Percentiles rank a stretch among this genome's conserved stretches.
phyloP scores from a whole-genome alignment of 805 yeast genomes.

The Starmera pachycereana region DNA sequence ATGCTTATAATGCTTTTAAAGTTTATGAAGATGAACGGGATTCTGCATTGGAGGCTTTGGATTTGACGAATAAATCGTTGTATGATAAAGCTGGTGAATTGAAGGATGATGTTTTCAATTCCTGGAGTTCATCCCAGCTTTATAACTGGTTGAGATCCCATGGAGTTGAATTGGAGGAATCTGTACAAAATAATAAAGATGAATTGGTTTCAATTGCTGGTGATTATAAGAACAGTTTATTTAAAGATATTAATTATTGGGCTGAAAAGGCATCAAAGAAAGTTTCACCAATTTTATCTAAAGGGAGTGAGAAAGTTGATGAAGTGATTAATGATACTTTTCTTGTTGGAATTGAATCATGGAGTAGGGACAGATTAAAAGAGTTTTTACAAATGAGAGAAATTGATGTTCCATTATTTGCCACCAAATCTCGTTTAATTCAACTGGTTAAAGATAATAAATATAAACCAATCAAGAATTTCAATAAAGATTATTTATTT shows the following conservation, averaged over 20 bases:
- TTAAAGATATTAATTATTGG: constrained; percentile 31
- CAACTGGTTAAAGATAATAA: constrained; percentile 28
- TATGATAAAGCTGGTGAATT: constrained; percentile 29
- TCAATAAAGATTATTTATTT: constrained; percentile 22
- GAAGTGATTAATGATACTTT: constrained; percentile 34
- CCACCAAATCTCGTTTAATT: constrained; percentile 30
- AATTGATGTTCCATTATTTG: constrained; percentile 26
- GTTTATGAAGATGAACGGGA: constrained; percentile 28
- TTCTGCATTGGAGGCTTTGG: constrained; percentile 29
- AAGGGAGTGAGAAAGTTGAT: constrained; percentile 22
- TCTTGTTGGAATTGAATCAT: constrained; percentile 32
- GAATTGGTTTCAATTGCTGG: constrained; percentile 26
- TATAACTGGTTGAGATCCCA: constrained; percentile 42
- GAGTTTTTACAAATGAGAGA: constrained; percentile 31
- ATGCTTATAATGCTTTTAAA: constrained; percentile 33
- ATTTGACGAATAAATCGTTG: constrained; percentile 24
- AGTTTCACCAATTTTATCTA: constrained; percentile 26
- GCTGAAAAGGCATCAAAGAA: constrained; percentile 17
- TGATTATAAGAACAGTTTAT: constrained; percentile 23
- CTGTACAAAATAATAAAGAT: constrained; percentile 23
- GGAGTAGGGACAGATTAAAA: constrained; percentile 36
- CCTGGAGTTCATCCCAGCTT: constrained; percentile 46
- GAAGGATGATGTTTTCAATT: constrained; percentile 34
- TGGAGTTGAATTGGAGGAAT: constrained; percentile 28
- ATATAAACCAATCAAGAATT: constrained; percentile 24